phyloP scores from a whole-genome alignment of 441 rosid genomes.

The Euphorbia corollata region DNA sequence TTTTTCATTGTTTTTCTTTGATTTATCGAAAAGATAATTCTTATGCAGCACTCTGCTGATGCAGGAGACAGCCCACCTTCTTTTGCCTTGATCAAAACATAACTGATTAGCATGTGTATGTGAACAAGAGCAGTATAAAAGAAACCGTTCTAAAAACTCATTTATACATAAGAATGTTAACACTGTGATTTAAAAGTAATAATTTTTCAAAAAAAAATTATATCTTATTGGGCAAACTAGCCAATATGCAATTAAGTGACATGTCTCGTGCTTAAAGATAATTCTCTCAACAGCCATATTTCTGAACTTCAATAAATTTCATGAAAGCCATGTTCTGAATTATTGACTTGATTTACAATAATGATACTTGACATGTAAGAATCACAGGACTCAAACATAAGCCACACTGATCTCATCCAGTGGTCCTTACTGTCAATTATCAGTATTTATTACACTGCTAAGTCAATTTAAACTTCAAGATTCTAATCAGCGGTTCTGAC shows the following conservation, averaged over 20 bases:
- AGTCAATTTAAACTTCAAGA: background rate
- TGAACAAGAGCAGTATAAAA: too few species aligned
- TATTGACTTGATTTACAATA: background rate
- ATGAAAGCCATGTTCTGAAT: background rate
- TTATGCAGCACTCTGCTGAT: too few species aligned
- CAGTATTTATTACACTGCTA: background rate
- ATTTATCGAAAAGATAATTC: too few species aligned
- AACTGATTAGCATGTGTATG: too few species aligned
- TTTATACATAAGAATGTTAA: too few species aligned
- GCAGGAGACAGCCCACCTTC: too few species aligned
- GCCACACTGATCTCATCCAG: background rate
- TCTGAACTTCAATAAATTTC: background rate
- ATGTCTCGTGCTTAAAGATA: background rate
- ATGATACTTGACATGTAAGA: background rate
- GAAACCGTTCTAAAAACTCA: too few species aligned
- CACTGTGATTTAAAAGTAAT: too few species aligned
- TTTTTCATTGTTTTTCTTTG: background rate
- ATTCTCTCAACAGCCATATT: background rate
- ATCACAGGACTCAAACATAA: background rate
- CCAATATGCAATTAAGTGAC: background rate
- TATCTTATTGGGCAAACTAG: too few species aligned
- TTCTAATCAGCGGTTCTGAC: background rate
- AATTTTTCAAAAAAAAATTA: too few species aligned
- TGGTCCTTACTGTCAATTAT: background rate
- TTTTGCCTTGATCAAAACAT: too few species aligned